phyloP scores from a whole-genome alignment of 164 flowering plant species.

The Vitis vinifera region ASM3070453v1 NC_081809.1:4699501-4700000 shows the following conservation, averaged over 20 bases:
- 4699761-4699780: constrained; percentile 42
- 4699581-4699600: neutral
- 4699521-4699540: no score
- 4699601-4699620: neutral
- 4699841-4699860: constrained; percentile 64
- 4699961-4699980: constrained; percentile 76
- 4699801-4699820: constrained; percentile 39
- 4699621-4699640: neutral
- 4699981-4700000: constrained; percentile 85
- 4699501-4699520: no score
- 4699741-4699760: constrained; percentile 55
- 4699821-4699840: constrained; percentile 44
- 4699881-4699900: constrained; percentile 65
- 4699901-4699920: constrained; percentile 73
- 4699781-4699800: constrained; percentile 36
- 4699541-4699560: no score
- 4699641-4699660: constrained; percentile 1
- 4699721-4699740: constrained; percentile 37
- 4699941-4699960: constrained; percentile 63
- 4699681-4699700: constrained; percentile 50
- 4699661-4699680: constrained; percentile 66
- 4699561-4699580: no score
- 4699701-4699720: constrained; percentile 37
- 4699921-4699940: constrained; percentile 60
- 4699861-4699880: constrained; percentile 73